phyloP scores from a whole-genome alignment of 345 rosid genomes.

The Lepidium africanum region DNA sequence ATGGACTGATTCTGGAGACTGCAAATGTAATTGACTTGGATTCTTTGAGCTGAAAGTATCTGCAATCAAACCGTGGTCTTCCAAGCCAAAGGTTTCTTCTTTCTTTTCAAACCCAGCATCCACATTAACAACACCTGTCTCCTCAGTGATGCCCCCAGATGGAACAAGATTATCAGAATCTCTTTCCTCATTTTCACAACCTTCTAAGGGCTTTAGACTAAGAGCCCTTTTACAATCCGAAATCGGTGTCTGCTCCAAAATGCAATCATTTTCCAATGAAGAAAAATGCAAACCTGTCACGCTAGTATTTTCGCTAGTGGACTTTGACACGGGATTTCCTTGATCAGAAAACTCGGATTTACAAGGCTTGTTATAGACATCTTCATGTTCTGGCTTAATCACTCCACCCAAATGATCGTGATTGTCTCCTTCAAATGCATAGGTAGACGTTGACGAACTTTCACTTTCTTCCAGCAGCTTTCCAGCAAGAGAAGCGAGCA shows the following conservation, averaged over 20 bases:
- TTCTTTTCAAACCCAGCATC: constrained; percentile 25
- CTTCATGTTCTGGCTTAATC: constrained; percentile 34
- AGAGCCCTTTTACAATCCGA: constrained; percentile 22
- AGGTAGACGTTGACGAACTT: constrained; percentile 65
- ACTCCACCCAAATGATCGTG: constrained; percentile 24
- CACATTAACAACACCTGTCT: constrained; percentile 22
- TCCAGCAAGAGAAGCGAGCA: constrained; percentile 87
- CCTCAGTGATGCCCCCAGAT: constrained; percentile 28
- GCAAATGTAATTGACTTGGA: constrained; percentile 24
- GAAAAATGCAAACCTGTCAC: constrained; percentile 26
- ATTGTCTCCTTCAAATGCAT: constrained; percentile 55
- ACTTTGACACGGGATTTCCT: constrained; percentile 32
- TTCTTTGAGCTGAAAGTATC: constrained; percentile 30
- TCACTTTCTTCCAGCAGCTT: constrained; percentile 76
- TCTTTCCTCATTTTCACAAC: constrained; percentile 17
- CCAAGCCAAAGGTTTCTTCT: constrained; percentile 20
- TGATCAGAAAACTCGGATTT: constrained; percentile 39
- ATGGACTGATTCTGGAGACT: constrained; percentile 31
- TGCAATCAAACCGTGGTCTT: constrained; percentile 22
- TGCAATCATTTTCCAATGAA: constrained; percentile 26
- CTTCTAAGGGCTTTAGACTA: constrained; percentile 24
- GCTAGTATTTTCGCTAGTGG: constrained; percentile 21
- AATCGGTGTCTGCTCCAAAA: constrained; percentile 26
- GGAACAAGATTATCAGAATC: constrained; percentile 18
- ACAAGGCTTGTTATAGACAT: constrained; percentile 26